Evolutionary conservation across 495 filamentous ascomycete species (phyloP).

Genomic region (Trichoderma gamsii): DNA sequence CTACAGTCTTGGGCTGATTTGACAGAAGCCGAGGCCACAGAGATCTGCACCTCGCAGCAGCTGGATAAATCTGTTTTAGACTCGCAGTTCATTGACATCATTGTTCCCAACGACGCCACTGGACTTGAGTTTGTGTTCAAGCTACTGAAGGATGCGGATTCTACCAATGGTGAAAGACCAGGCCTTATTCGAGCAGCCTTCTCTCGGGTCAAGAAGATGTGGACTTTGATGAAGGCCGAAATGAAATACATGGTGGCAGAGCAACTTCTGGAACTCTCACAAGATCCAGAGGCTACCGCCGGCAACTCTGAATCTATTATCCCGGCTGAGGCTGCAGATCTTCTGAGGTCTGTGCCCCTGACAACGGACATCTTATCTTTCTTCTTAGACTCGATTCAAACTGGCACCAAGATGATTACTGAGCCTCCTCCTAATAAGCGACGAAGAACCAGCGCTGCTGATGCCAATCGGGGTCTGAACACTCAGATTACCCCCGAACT

Average conservation of each 20-base stretch:
- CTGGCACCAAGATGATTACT: slow-evolving; percentile 53
- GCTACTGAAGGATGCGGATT: slow-evolving; percentile 40
- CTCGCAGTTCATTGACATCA: slow-evolving; percentile 49
- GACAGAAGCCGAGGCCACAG: slow-evolving; percentile 31
- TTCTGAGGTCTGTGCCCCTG: slow-evolving; percentile 61
- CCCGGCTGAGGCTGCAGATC: slow-evolving; percentile 55
- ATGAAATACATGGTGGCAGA: slow-evolving; percentile 52
- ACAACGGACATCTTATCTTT: slow-evolving; percentile 61
- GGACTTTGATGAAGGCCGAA: slow-evolving; percentile 63
- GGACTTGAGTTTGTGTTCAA: slow-evolving; percentile 55
- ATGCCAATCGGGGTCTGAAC: slow-evolving; percentile 37
- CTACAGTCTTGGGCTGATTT: slow-evolving; percentile 59
- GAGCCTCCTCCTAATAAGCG: slow-evolving; percentile 66
- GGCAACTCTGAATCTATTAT: slow-evolving; percentile 21
- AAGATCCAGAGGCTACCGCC: slow-evolving; percentile 22
- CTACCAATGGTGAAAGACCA: slow-evolving; percentile 36
- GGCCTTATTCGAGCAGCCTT: slow-evolving; percentile 56
- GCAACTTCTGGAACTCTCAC: slow-evolving; percentile 47
- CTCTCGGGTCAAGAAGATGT: slow-evolving; percentile 58
- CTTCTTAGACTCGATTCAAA: slow-evolving; percentile 64
- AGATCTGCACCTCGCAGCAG: slow-evolving; percentile 45
- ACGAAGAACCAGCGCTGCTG: slow-evolving; percentile 64
- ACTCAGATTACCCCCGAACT: slow-evolving; percentile 44
- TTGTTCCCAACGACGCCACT: slow-evolving; percentile 61
- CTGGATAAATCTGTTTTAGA: slow-evolving; percentile 57